Base-by-base conservation (phyloP, 441 rosid species). In the Erysimum cheiri region DNA sequence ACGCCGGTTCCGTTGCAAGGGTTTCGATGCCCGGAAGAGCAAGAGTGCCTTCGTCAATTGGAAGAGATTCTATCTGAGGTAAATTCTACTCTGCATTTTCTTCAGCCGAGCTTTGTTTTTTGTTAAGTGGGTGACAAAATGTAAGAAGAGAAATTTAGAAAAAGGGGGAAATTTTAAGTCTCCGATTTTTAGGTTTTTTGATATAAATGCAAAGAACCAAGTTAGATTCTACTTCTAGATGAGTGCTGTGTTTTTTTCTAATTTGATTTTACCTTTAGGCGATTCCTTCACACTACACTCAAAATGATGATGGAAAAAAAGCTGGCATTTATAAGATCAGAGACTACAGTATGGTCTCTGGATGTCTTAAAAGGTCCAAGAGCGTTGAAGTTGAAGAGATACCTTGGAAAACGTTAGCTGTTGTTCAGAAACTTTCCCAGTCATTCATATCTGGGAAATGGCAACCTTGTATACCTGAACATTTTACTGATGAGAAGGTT, bases 391-490 rank as follows among this genome's bases (percentile, higher is more conserved):
- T 88, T 58, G 87, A 88, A 78, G 88, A 81, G 81, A 80, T 94
- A 47, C 97, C 98, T 37, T 90, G 90, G 83, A 78, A 81, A 60
- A 91, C 98, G 13, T 81, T 88, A 43, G 82, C 85, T 80, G 91
- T 94, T 56, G 66, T 87, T 26, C 90, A 90, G 73, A 86, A 84
- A 61, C 87, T 94, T 72, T 88, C 92, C 7, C 78, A 48, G 67
- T 84, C 87, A 37, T 78, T 61, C 73, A 62, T 72, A 53, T 59
- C 83, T 9, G 87, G 93, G 78, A 74, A 64, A 68, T 94, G 97
- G 97, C 84, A 67, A 55, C 96, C 97, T 8, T 83, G 84, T 64
- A 81, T 92, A 77, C 92, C 95, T 1, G 95, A 89, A 64, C 97
- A 93, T 82, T 80, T 88, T 47, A 66, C 83, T 5, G 89, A 86